phyloP scores from a whole-genome alignment of 352 stramenopile genomes.

The Phytophthora fragariae region DNA sequence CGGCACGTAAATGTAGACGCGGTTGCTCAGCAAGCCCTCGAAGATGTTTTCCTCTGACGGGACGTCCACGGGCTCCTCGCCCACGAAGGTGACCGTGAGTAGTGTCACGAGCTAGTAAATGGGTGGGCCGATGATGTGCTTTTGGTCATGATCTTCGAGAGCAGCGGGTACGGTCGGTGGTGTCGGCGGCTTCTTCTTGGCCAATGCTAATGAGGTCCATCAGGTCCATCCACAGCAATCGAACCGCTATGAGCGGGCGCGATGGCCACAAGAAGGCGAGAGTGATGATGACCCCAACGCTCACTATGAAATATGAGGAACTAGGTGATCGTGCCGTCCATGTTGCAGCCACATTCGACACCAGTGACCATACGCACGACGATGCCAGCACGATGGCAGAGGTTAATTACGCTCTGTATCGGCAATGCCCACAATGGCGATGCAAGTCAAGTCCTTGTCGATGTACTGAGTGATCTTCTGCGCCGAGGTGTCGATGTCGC shows the following conservation, averaged over 20 bases:
- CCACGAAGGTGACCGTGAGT: constrained; percentile 86
- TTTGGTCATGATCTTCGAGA: constrained; percentile 94
- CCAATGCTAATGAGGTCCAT: constrained; percentile 98
- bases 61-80: constrained; percentile 61
- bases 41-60: constrained; percentile 93
- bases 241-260: constrained; percentile 91
- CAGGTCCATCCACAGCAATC: constrained; percentile 99
- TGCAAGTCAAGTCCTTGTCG: constrained; percentile 89
- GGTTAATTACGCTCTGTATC: constrained; percentile 94
- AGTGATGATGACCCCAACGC: constrained; percentile 87
- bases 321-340: constrained; percentile 98
- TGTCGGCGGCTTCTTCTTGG: constrained; percentile 94
- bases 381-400: constrained; percentile 96
- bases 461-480: constrained; percentile 82
- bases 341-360: constrained; percentile 96
- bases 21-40: constrained; percentile 90
- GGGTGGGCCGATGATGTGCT: constrained; percentile 95
- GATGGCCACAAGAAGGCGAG: too few relatives aligned
- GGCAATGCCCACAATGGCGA: constrained; percentile 94
- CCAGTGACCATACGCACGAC: constrained; percentile 99
- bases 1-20: constrained; percentile 93
- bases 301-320: constrained; percentile 99
- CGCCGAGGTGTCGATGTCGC: constrained; percentile 70
- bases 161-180: constrained; percentile 93
- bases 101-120: constrained; percentile 93